These are phyloP conservation scores for Phylloporus gajari DNA, from an alignment of 1,284 basidiomycete species.

Conservation along the genomic window DNA sequence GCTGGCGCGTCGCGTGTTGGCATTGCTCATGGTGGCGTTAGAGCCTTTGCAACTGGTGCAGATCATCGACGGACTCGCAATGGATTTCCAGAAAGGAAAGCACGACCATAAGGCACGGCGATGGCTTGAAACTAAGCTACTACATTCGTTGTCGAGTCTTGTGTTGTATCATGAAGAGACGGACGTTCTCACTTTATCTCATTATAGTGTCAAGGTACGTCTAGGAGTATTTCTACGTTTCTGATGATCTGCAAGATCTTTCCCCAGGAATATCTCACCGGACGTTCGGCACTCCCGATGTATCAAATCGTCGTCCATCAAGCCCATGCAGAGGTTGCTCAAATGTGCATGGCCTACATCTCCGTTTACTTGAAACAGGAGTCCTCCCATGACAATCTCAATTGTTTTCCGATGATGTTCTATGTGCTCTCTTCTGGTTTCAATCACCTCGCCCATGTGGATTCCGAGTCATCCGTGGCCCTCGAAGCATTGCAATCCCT, in stretches of 20 bases:
- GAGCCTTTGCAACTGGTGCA: conserved; percentile 3
- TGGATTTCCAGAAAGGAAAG: background rate
- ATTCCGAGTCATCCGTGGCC: background rate
- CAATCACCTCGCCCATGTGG: conserved; percentile 10
- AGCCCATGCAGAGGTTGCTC: background rate
- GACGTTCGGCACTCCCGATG: background rate
- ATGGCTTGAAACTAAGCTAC: background rate
- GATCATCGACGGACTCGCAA: background rate
- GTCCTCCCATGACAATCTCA: too few species aligned
- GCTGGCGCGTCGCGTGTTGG: conserved; percentile 1
- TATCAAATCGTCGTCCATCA: conserved; percentile 2
- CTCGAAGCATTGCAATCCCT: conserved; percentile 5
- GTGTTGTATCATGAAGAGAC: conserved; percentile 8
- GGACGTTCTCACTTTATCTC: conserved; percentile 5
- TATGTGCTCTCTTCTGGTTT: conserved; percentile 12
- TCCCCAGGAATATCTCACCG: conserved; percentile 11
- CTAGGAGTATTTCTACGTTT: background rate
- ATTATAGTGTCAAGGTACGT: conserved; percentile 15
- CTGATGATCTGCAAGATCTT: background rate
- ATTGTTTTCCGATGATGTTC: conserved; percentile 1
- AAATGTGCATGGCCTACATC: conserved; percentile 13
- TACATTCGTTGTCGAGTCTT: conserved; percentile 12
- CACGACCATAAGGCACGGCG: background rate
- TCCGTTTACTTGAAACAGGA: background rate
- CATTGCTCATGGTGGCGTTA: conserved; percentile 9